phyloP scores from a whole-genome alignment of 2,329 filamentous ascomycete species.

The Monosporascus sp. region DNA sequence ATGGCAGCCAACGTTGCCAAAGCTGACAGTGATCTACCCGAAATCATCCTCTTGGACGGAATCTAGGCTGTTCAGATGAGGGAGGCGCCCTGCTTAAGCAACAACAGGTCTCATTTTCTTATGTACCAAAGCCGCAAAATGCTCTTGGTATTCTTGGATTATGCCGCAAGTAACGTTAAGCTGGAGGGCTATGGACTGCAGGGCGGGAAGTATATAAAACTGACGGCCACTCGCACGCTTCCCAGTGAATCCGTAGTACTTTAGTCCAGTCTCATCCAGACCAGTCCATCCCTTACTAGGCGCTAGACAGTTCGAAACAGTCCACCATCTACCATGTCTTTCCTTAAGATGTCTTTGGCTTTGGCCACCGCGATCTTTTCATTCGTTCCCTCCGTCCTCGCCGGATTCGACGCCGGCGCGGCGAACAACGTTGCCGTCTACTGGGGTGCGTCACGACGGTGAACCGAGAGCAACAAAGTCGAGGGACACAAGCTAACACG shows the following conservation, averaged over 20 bases:
- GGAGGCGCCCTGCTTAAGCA: too few species aligned
- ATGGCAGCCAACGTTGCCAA: too few species aligned
- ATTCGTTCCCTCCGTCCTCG: conserved; percentile 25
- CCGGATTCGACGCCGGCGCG: conserved; percentile 41
- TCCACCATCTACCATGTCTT: conserved; percentile 14
- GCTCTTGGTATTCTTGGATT: neutral
- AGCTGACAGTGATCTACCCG: too few species aligned
- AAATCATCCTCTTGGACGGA: too few species aligned
- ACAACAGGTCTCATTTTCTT: neutral
- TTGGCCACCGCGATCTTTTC: conserved; percentile 20
- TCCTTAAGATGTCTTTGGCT: conserved; percentile 15
- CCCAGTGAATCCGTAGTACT: neutral
- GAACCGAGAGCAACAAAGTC: neutral
- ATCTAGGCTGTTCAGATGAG: too few species aligned
- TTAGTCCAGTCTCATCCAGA: neutral
- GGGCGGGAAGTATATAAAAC: neutral
- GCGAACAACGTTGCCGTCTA: conserved; percentile 57
- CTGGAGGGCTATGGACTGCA: neutral
- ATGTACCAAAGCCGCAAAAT: neutral
- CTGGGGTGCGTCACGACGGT: conserved; percentile 46
- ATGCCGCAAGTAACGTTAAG: neutral
- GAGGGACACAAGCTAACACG: conserved; percentile 6
- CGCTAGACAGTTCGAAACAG: neutral
- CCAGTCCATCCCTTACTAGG: neutral
- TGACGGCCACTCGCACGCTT: neutral